A percentile compares a stretch with the other conserved stretches of the same genome.
phyloP scores from a whole-genome alignment of 164 flowering plant genomes.

The Malania oleifera region DNA sequence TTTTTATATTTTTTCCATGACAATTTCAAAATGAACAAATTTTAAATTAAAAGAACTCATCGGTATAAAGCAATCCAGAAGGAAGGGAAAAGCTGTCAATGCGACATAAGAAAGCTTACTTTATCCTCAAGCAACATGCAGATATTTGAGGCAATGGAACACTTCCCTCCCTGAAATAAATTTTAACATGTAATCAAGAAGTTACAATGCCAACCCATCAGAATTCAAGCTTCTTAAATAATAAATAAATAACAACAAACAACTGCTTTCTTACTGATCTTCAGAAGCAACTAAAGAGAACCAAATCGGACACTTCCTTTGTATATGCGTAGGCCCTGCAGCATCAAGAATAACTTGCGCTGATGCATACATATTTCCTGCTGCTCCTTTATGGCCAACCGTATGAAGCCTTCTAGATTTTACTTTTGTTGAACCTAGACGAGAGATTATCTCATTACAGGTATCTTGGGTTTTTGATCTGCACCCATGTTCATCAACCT shows the following conservation, averaged over 20 bases:
- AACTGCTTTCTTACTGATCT: constrained; percentile 60
- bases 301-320: constrained; percentile 72
- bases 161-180: constrained; percentile 62
- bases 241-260: not conserved
- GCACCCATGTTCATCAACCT: constrained; percentile 37
- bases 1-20: too few species aligned
- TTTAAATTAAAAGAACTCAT: too few species aligned
- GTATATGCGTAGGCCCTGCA: constrained; percentile 26
- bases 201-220: too few species aligned
- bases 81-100: too few species aligned
- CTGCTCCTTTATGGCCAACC: constrained; percentile 36
- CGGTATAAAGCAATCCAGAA: too few species aligned
- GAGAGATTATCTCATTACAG: constrained; percentile 21
- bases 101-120: constrained; percentile 44
- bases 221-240: too few species aligned
- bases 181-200: constrained; percentile 8
- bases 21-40: too few species aligned
- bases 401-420: constrained; percentile 55
- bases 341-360: constrained; percentile 55
- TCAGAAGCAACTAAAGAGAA: constrained; percentile 74
- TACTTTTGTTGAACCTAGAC: constrained; percentile 33
- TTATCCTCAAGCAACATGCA: constrained; percentile 50
- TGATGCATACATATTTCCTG: constrained; percentile 24
- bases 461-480: constrained; percentile 42
- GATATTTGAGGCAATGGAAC: constrained; percentile 56